Percentiles rank a stretch among this genome's conserved stretches.
Conservation (phyloP, 1,139 yeast species). For the Scheffersomyces stambukii region DNA sequence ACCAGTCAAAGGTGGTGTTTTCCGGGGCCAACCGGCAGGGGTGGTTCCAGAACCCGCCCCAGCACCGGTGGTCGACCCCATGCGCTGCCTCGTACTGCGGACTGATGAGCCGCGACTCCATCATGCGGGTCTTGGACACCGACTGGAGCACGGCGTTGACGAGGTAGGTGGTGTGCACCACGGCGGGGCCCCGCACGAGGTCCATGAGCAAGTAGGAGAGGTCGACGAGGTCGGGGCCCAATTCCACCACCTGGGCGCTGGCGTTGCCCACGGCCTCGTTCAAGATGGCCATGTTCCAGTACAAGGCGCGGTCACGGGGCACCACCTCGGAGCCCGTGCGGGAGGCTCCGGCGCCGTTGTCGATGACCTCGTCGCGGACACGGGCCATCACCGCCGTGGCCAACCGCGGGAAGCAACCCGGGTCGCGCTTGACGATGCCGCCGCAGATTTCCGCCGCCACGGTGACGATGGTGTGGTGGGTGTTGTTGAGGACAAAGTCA, state of each 20-base stretch:
- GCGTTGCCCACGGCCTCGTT: conserved; percentile 74
- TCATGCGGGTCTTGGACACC: conserved; percentile 54
- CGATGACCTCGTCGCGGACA: conserved; percentile 68
- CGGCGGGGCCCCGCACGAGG: conserved; percentile 63
- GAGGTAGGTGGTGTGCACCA: conserved; percentile 44
- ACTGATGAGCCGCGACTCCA: conserved; percentile 52
- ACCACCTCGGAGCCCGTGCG: conserved; percentile 67
- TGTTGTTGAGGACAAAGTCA: conserved; percentile 55
- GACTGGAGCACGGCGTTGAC: conserved; percentile 67
- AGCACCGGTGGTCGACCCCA: conserved; percentile 48
- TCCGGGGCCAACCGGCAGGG: conserved; percentile 35
- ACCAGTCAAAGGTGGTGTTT: conserved; percentile 67
- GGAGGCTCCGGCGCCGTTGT: conserved; percentile 78
- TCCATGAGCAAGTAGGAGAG: conserved; percentile 52
- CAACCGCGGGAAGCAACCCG: conserved; percentile 40
- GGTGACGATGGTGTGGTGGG: conserved; percentile 63
- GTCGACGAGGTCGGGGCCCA: conserved; percentile 43
- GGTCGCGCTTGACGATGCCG: conserved; percentile 61
- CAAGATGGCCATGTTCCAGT: conserved; percentile 68
- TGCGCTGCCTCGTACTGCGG: conserved; percentile 25
- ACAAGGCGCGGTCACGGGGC: conserved; percentile 73
- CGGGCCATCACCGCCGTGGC: conserved; percentile 45
- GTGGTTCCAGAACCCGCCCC: conserved; percentile 71
- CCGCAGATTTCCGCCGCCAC: conserved; percentile 71
- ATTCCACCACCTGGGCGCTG: conserved; percentile 43